These are phyloP conservation scores for Olyra latifolia DNA, from an alignment of 176 grass and related monocot genomes.

Conservation along the genomic window DNA sequence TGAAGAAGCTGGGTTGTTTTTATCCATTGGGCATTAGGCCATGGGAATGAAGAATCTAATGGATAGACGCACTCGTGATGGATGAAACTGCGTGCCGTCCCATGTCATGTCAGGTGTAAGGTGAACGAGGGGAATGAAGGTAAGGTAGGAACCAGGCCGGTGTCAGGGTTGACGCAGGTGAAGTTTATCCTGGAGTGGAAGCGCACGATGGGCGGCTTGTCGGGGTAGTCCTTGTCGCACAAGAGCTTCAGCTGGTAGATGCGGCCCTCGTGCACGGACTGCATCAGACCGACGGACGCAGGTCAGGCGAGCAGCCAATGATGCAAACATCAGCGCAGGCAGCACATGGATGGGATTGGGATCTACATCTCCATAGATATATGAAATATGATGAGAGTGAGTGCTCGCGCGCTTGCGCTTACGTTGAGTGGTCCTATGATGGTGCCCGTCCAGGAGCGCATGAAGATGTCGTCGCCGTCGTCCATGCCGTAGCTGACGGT, in stretches of 20 bases:
- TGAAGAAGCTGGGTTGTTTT: background rate
- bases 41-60: no score
- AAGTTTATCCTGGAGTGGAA: constrained; percentile 60
- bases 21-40: background rate
- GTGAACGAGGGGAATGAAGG: no score
- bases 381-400: no score
- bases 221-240: constrained; percentile 64
- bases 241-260: constrained; percentile 66
- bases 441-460: constrained; percentile 79
- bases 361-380: no score
- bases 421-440: constrained; percentile 67
- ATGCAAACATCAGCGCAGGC: background rate
- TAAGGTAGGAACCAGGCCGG: constrained; percentile 33
- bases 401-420: background rate
- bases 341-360: background rate
- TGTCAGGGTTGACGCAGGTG: constrained; percentile 51
- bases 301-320: background rate
- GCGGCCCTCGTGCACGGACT: constrained; percentile 54
- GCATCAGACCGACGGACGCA: background rate
- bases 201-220: constrained; percentile 50
- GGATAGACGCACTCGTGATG: background rate
- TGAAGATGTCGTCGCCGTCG: constrained; percentile 74
- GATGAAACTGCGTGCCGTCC: background rate
- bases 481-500: constrained; percentile 63
- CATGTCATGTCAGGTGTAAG: no score